phyloP scores from a whole-genome alignment of 23 red algal species.

The Agarophyton chilense region DNA sequence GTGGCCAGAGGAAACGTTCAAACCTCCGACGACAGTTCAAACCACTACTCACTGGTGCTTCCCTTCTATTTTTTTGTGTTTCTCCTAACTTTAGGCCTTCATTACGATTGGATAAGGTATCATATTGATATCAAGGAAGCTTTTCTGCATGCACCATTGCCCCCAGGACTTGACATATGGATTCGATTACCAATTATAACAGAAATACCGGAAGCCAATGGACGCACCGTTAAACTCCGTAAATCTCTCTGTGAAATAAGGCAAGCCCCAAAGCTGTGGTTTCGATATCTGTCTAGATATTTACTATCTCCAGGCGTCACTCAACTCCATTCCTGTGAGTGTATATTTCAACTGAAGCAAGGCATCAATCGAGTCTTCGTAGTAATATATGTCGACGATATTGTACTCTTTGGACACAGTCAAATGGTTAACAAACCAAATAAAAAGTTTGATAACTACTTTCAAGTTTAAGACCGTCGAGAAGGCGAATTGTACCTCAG shows the following conservation, averaged over 20 bases:
- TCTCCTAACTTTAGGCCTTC: background rate
- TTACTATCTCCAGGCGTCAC: background rate
- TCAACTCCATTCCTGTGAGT: background rate
- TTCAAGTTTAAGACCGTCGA: background rate
- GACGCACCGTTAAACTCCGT: conserved; percentile 5
- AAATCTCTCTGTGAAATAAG: conserved; percentile 42
- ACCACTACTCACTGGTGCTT: background rate
- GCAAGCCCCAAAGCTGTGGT: conserved; percentile 16
- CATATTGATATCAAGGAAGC: conserved; percentile 4
- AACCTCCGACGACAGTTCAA: background rate
- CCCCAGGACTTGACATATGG: background rate
- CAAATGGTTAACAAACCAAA: background rate
- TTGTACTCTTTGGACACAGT: background rate
- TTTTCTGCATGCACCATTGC: conserved; percentile 21
- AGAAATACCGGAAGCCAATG: background rate
- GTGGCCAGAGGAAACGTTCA: conserved; percentile 9
- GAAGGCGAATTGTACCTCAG: background rate
- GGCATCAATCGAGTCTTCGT: background rate
- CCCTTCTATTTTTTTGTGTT: background rate
- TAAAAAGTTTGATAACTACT: background rate
- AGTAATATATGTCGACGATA: background rate
- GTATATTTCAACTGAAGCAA: background rate
- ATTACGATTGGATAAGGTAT: background rate
- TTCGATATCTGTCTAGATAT: background rate
- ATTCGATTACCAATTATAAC: background rate